Evolutionary conservation across 257 asterid species (phyloP).

Genomic region (Sherardia arvensis): DNA sequence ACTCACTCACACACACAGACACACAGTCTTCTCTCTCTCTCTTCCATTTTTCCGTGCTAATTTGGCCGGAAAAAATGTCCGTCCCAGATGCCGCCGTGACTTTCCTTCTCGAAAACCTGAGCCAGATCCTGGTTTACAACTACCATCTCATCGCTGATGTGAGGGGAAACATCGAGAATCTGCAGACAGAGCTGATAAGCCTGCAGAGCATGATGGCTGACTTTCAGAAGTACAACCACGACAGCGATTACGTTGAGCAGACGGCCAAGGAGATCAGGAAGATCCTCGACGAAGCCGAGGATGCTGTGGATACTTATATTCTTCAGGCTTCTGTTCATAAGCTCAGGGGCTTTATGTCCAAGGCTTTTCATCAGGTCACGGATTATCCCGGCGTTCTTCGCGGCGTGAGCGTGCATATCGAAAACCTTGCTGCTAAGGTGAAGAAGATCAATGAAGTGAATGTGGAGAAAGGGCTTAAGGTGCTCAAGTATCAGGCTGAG

Average conservation of each 20-base stretch:
- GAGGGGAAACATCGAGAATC: not conserved
- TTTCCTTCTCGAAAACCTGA: conserved; percentile 6
- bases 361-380: not conserved
- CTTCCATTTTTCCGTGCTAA: too few species aligned
- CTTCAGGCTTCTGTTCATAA: not conserved
- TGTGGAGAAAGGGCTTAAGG: not conserved
- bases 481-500: not conserved
- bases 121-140: not conserved
- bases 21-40: too few species aligned
- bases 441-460: not conserved
- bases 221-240: not conserved
- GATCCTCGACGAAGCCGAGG: conserved; percentile 7
- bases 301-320: conserved; percentile 3
- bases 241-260: not conserved
- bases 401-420: not conserved
- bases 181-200: not conserved
- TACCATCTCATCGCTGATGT: not conserved
- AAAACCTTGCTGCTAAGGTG: not conserved
- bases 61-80: not conserved
- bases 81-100: conserved; percentile 9
- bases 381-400: not conserved
- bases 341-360: not conserved
- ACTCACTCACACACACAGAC: not conserved
- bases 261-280: not conserved
- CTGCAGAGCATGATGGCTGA: conserved; percentile 1